Evolutionary conservation across 306 rosid genomes (phyloP).

Genomic region (Trifolium fragiferum): DNA sequence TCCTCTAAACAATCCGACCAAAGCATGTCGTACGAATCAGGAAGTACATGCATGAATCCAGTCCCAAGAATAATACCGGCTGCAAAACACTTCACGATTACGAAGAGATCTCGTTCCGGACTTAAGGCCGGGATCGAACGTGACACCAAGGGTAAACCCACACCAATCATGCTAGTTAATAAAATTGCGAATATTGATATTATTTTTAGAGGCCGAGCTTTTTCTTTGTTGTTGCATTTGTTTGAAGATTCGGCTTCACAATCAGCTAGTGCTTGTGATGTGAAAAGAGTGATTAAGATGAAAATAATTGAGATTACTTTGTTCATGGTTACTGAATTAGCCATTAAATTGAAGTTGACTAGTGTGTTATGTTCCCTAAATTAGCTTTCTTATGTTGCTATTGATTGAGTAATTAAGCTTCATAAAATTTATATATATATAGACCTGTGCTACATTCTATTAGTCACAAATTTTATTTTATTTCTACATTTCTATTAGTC

Average conservation of each 20-base stretch:
- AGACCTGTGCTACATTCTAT: neutral
- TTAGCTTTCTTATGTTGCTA: neutral
- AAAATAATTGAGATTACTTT: constrained; percentile 39
- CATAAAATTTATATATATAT: neutral
- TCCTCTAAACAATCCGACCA: constrained; percentile 59
- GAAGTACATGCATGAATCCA: constrained; percentile 76
- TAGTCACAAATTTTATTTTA: neutral
- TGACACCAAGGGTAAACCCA: constrained; percentile 54
- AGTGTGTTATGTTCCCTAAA: neutral
- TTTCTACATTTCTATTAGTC: neutral
- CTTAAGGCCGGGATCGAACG: constrained; percentile 59
- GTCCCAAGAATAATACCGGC: constrained; percentile 74
- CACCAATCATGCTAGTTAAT: constrained; percentile 64
- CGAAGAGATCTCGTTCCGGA: constrained; percentile 60
- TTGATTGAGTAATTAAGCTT: constrained; percentile 13
- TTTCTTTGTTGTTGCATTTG: constrained; percentile 55
- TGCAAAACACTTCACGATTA: constrained; percentile 65
- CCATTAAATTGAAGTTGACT: constrained; percentile 5
- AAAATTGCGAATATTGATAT: constrained; percentile 66
- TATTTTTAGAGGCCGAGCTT: constrained; percentile 60
- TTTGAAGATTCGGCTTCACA: constrained; percentile 38
- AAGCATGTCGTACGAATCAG: constrained; percentile 72
- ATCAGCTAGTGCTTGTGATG: constrained; percentile 39
- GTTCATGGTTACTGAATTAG: constrained; percentile 13
- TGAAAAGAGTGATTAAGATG: constrained; percentile 40